Conservation (phyloP, 495 filamentous ascomycete genomes). For the Penicillium dipodomyicola region DNA sequence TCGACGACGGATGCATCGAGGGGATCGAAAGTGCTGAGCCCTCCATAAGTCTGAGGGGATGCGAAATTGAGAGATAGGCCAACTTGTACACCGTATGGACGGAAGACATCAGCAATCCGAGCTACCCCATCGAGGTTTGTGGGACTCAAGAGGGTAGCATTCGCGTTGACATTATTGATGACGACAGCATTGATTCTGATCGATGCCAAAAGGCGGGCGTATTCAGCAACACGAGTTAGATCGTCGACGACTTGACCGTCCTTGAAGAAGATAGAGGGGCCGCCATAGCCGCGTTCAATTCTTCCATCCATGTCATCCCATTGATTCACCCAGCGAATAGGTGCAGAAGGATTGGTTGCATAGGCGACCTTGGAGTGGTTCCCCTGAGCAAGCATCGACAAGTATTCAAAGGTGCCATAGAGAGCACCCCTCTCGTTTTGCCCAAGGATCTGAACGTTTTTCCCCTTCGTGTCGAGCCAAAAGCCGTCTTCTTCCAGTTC, state of each 20-base stretch:
- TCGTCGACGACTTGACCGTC: slow-evolving; percentile 54
- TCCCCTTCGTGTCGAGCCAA: slow-evolving; percentile 49
- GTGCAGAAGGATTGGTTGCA: slow-evolving; percentile 56
- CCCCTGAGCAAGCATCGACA: slow-evolving; percentile 61
- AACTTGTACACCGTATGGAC: slow-evolving; percentile 65
- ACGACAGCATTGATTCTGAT: slow-evolving; percentile 64
- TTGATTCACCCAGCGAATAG: slow-evolving; percentile 69
- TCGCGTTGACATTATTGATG: slow-evolving; percentile 74
- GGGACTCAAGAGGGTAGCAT: slow-evolving; percentile 52
- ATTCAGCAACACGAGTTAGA: slow-evolving; percentile 57
- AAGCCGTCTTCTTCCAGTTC: slow-evolving; percentile 62
- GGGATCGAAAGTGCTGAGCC: slow-evolving; percentile 62
- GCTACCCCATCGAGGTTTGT: slow-evolving; percentile 60
- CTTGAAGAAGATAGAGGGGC: slow-evolving; percentile 66
- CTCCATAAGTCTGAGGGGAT: slow-evolving; percentile 57
- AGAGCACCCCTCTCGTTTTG: slow-evolving; percentile 66
- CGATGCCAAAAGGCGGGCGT: slow-evolving; percentile 67
- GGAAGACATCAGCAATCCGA: slow-evolving; percentile 60
- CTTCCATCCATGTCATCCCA: slow-evolving; percentile 74
- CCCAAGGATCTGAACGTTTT: slow-evolving; percentile 57
- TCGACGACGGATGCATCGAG: slow-evolving; percentile 55
- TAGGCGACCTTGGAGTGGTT: slow-evolving; percentile 55
- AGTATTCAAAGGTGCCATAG: slow-evolving; percentile 68
- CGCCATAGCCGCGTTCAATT: slow-evolving; percentile 69
- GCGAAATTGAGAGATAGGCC: slow-evolving; percentile 68